Evolutionary conservation across 306 rosid species (phyloP).

Genomic region (Citrullus colocynthis): DNA sequence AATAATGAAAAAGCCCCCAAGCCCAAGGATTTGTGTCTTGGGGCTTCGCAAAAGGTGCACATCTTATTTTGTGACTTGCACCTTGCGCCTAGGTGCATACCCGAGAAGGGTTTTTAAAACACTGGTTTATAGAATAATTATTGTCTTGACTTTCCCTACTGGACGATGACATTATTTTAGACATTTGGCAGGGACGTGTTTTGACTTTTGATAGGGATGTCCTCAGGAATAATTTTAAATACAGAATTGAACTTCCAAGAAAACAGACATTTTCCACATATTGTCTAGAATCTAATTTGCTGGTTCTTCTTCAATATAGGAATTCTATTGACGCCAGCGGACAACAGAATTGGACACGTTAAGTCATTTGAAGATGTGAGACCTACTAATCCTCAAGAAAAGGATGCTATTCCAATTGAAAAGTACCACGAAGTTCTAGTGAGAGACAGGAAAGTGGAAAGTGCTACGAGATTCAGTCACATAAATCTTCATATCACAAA

Average conservation of each 20-base stretch:
- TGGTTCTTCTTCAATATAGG: constrained; percentile 18
- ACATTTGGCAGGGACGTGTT: not conserved
- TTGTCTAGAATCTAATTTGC: constrained; percentile 9
- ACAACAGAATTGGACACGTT: constrained; percentile 15
- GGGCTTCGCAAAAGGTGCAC: no score
- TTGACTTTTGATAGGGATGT: not conserved
- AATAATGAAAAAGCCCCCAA: no score
- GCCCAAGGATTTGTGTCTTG: no score
- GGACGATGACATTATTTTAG: not conserved
- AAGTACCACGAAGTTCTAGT: constrained; percentile 27
- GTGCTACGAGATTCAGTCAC: constrained; percentile 19
- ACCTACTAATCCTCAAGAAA: constrained; percentile 23
- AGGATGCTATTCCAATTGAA: constrained; percentile 9
- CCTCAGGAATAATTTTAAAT: not conserved
- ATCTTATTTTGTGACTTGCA: no score
- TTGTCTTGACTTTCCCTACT: not conserved
- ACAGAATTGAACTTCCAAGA: not conserved
- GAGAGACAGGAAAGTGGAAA: constrained; percentile 22
- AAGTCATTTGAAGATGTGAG: constrained; percentile 15
- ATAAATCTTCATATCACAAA: constrained; percentile 22
- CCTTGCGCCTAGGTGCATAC: no score
- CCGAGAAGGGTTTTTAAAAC: no score
- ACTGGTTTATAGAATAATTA: not conserved
- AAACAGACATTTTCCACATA: not conserved
- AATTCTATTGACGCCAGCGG: constrained; percentile 33